phyloP scores from a whole-genome alignment of 805 yeast genomes.

The Sugiyamaella chiloensis region DNA sequence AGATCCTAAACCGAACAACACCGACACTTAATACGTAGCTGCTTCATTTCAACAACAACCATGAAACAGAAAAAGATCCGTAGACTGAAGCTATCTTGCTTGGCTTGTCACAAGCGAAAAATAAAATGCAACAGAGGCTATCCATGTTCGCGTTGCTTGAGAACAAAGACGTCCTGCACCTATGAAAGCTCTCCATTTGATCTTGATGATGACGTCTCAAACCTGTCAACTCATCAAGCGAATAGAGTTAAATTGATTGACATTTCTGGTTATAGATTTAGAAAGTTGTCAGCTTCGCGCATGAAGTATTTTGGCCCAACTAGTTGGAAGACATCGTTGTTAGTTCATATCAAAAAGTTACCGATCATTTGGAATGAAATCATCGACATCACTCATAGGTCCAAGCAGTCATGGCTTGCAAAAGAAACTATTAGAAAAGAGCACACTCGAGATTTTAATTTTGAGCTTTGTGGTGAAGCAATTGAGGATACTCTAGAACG shows the following conservation, averaged over 20 bases:
- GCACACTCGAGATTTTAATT: not conserved
- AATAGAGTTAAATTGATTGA: not conserved
- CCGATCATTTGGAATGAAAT: not conserved
- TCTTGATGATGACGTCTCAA: not conserved
- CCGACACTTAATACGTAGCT: not conserved
- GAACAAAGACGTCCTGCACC: not conserved
- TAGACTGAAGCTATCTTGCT: not conserved
- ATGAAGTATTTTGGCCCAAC: not conserved
- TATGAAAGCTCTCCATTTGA: not conserved
- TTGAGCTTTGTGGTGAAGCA: not conserved
- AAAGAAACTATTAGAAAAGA: not conserved
- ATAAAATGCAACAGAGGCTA: conserved; percentile 1
- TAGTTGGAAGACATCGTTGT: not conserved
- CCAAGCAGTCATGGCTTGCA: not conserved
- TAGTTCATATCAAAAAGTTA: not conserved
- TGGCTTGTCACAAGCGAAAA: not conserved
- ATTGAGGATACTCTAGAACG: not conserved
- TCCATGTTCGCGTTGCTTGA: not conserved
- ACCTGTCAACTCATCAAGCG: not conserved
- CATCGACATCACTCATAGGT: not conserved
- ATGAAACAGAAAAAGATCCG: not conserved
- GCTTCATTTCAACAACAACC: not conserved
- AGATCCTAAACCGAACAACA: not conserved
- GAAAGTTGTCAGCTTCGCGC: not conserved
- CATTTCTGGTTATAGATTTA: not conserved